Evolutionary conservation across 1,284 basidiomycete genomes (phyloP), one percentile per base, ranked within the genome.

Genomic region (Moesziomyces globuligerus): DNA sequence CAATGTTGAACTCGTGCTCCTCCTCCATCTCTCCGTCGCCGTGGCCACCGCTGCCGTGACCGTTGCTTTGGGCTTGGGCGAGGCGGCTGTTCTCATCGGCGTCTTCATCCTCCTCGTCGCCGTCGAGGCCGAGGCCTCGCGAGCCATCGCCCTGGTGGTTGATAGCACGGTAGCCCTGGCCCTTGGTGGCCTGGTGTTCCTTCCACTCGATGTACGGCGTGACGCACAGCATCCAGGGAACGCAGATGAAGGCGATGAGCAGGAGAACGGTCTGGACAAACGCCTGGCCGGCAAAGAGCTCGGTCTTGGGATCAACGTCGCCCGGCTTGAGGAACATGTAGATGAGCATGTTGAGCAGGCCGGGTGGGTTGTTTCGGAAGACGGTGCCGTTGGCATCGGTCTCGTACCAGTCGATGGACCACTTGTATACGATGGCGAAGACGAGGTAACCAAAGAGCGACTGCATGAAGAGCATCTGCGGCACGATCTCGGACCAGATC

Each of bases 401-500:
- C 60, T 86, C 86, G 13, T 88, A 86, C 95, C 96, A 98, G 84
- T 98, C 92, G 56, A 93, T 86, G 37, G 88, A 88, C 95, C 95
- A 98, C 83, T 98, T 98, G 89, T 95, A 95, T 38, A 98, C 83
- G 84, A 98, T 97, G 84, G 93, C 94, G 58, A 96, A 74, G 64
- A 93, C 91, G 46, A 98, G 89, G 84, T 98, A 98, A 38, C 95
- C 95, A 77, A 98, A 98, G 83, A 98, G 95, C 28, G 90, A 93
- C 84, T 96, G 91, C 79, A 98, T 86, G 87, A 98, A 98, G 74
- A 98, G 88, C 86, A 98, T 91, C 84, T 97, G 94, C 39, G 96
- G 95, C 64, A 98, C 87, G 83, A 98, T 97, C 83, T 97, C 95
- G 79, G 91, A 90, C 83, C 89, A 95, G 76, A 98, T 91, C 76